Base-by-base conservation (phyloP, 345 rosid genomes). In the Clausena lansium region DNA sequence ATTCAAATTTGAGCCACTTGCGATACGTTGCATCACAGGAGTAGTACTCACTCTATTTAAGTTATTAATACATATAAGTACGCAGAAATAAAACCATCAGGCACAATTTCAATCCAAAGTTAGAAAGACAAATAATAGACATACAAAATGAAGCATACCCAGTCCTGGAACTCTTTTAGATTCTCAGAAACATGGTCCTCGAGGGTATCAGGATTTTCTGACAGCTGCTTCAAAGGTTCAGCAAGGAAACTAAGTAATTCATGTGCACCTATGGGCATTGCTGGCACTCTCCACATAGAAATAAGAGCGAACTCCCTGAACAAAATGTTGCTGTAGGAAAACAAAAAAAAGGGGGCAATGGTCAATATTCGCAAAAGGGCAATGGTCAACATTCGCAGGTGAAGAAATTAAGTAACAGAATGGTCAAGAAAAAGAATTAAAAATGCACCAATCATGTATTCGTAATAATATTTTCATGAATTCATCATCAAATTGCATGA, bases 211-310 rank as follows among this genome's bases (percentile, higher is more conserved):
- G 88, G 89, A 79, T 83, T 81, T 86, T 92, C 97, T 17, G 95
- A 91, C 73, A 94, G 92, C 85, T 91, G 98, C 89, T 96, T 96
- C 85, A 96, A 81, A 79, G 99, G 99, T 83, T 96, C 99, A 73
- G 99, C 99, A 86, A 96, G 97, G 76, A 90, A 86, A 90, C 98
- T 88, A 80, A 94, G 95, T 80, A 96, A 86, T 36, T 85, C 79
- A 80, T 96, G 98, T 54, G 99, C 98, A 83, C 99, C 99, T 38
- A 96, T 89, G 45, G 99, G 99, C 92, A 92, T 89, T 77, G 89
- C 92, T 67, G 99, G 99, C 66, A 93, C 95, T 83, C 99, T 90
- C 99, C 99, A 96, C 97, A 96, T 91, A 73, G 99, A 90, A 81
- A 96, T 90, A 83, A 96, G 81, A 71, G 98, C 95, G 67, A 96